Base-by-base conservation (phyloP, 1,139 yeast genomes). In the Blastobotrys apis region DNA sequence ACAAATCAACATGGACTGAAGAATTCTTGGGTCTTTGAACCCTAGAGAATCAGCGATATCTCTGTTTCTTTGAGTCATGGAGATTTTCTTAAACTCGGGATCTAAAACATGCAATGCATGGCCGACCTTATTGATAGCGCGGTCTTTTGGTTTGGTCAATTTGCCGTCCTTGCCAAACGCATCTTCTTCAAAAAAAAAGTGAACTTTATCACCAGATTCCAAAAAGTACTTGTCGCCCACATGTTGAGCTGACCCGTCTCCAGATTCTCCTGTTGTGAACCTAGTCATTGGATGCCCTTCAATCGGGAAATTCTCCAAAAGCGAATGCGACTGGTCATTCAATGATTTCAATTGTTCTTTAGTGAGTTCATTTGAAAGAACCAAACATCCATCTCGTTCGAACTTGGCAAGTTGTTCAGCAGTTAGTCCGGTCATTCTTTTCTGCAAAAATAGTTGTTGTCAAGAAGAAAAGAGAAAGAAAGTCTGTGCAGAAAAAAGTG, bases 1-100 rank as follows among this genome's bases (percentile, higher is more conserved):
- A 65, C 84, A 81, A 37, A 84, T 82, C 31, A 83, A 68, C 95
- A 84, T 84, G 50, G 86, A 78, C 61, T 84, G 94, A 37, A 84
- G 69, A 1, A 85, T 84, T 25, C 84, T 66, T 0, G 94, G 88
- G 47, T 84, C 88, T 35, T 66, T 53, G 54, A 74, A 80, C 0
- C 74, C 70, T 43, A 84, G 65, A 32, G 74, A 70, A 8, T 62
- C 58, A 10, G 83, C 84, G 36, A 84, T 75, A 0, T 61, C 72
- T 34, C 69, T 63, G 10, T 82, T 75, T 30, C 75, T 71, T 1
- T 60, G 66, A 45, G 73, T 75, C 40, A 80, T 69, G 0, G 94
- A 80, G 23, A 78, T 62, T 6, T 66, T 53, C 16, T 63, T 61
- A 54, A 80, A 84, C 10, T 62, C 59, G 0, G 68, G 65, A 50